Evolutionary conservation across 139 green algal species (phyloP), one percentile per base, ranked within the genome.

Genomic region (Picochlorum sp.): DNA sequence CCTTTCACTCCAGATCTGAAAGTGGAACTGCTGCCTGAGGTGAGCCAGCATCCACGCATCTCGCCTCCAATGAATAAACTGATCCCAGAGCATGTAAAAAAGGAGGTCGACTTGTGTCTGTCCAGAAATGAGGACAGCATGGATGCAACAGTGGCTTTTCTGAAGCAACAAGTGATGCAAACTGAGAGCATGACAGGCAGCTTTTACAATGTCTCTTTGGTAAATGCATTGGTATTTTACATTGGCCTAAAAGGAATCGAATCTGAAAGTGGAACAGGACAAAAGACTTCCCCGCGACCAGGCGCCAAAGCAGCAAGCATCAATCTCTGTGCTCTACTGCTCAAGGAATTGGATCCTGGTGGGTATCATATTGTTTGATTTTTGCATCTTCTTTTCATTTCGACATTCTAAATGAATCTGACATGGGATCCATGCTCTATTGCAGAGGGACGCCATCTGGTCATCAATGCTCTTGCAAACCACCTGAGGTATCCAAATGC

Each of bases 1-100:
- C 93, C 93, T 44, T 98, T 98, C 84, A 98, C 93, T 4, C 89
- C 89, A 49, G 94, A 95, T 75, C 81, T 98, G 59, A 98, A 98
- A 83, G 80, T 97, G 29, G 90, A 98, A 63, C 61, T 90, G 58
- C 78, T 98, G 52, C 85, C 90, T 14, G 92, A 98, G 78, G 95
- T 96, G 50, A 75, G 54, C 25, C 57, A 86, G 56, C 55, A 81
- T 14, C 93, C 93, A 12, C 73, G 78, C 18, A 80, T 89, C 32
- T 57, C 84, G 31, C 79, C 86, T 18, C 70, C 85, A 18, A 30
- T 43, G 33, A 25, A 66, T 8, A 12, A 26, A 22, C 55, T 75
- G 53, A 53, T 75, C 53, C 83, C 80, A 14, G 57, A 68, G 31
- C 57, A 47, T n/a, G 56, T 96, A 18, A 75, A 69, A 26, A 55